phyloP scores from a whole-genome alignment of 176 grass and related monocot genomes.

The Raddia guianensis region DNA sequence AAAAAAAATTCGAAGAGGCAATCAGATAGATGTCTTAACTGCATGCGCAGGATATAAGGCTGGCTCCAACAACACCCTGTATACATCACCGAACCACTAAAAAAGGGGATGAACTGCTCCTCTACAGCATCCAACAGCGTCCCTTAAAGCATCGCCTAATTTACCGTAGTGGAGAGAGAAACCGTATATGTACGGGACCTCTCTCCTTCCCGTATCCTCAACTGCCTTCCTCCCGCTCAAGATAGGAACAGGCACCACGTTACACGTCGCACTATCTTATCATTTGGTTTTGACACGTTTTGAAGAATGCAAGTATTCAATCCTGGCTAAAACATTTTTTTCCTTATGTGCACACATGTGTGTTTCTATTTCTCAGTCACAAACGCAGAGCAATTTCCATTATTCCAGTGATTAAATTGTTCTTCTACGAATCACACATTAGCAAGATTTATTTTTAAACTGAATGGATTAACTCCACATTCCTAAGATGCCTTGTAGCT shows the following conservation, averaged over 20 bases:
- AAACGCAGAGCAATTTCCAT: neutral
- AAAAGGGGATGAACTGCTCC: too few species aligned
- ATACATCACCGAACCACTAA: too few species aligned
- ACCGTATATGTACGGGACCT: too few species aligned
- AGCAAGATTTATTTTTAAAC: neutral
- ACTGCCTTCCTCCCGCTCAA: too few species aligned
- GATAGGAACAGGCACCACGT: too few species aligned
- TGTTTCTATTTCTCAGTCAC: neutral
- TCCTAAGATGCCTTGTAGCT: neutral
- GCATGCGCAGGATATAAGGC: neutral
- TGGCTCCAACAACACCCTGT: too few species aligned
- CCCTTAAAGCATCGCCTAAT: too few species aligned
- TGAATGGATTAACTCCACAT: conserved; percentile 12
- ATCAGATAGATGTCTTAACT: neutral
- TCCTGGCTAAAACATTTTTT: neutral
- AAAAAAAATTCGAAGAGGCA: neutral
- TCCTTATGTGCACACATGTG: neutral
- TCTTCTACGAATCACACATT: conserved; percentile 5
- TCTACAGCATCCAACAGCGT: too few species aligned
- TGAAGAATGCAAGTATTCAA: conserved; percentile 2
- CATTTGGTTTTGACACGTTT: too few species aligned
- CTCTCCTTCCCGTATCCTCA: too few species aligned
- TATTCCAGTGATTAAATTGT: neutral
- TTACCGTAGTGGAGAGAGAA: too few species aligned
- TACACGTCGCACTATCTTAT: neutral